Base-by-base conservation (phyloP, 2,329 filamentous ascomycete genomes). In the Xenoacremonium recifei region DNA sequence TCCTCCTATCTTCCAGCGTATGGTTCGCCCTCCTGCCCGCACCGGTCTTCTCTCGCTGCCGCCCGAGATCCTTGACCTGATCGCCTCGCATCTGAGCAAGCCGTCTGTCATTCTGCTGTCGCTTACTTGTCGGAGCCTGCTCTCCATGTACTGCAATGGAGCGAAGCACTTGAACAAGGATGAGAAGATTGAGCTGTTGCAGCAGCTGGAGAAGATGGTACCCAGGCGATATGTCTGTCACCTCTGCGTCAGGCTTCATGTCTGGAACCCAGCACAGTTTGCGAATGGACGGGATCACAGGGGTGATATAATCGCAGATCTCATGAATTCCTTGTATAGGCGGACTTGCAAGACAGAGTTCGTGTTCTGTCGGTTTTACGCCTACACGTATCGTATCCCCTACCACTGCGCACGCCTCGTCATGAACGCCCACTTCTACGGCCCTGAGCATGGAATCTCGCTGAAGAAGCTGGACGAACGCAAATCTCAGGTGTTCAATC, bases 401-500 rank as follows among this genome's bases (percentile, higher is more conserved):
- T 50, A 51, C 27, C 41, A 30, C 18, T 16, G 35, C 13, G 43
- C 43, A 10, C 21, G 47, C 29, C 35, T 50, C 11, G 19, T 41
- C 3, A 49, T 51, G 44, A 48, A 51, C 39, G 32, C 38, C 15
- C 39, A 48, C 27, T 40, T 49, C 5, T 45, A 47, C 31, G 49
- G 49, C 12, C n/a, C 31, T 11, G 16, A 35, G n/a, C 39, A 50
- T 18, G 42, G 49, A 3, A 16, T 43, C 7, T 32, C 32, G 4
- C 20, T 41, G 4, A 5, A 36, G 13, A 33, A 32, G 17, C 21
- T 51, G 11, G 9, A 40, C 11, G 21, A 10, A 13, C 16, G 31
- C 18, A 11, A 7, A 6, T 4, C 12, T 5, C 13, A 27, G 9
- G 13, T 13, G 9, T 13, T 9, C 13, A 9, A 9, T 27, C 13